These are phyloP conservation scores for Tuber brumale DNA, from an alignment of 495 filamentous ascomycete genomes.

Conservation along the genomic window DNA sequence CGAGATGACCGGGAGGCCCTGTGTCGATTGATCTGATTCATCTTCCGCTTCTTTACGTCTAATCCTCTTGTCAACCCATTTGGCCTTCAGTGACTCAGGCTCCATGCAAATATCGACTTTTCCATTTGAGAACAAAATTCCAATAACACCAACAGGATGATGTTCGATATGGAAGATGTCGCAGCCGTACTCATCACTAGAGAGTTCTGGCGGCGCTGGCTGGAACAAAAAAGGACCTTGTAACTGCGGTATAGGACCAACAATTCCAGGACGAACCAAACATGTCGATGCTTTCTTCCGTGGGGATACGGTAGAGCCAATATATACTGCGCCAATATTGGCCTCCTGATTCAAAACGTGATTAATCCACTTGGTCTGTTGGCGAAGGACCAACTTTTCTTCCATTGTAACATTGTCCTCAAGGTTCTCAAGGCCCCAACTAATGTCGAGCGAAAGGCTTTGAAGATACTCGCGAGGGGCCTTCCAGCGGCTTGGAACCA, in stretches of 20 bases:
- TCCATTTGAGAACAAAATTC: constrained; percentile 36
- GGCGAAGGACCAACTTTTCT: constrained; percentile 27
- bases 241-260: constrained; percentile 28
- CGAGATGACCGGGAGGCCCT: constrained; percentile 33
- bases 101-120: constrained; percentile 40
- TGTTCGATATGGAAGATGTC: constrained; percentile 41
- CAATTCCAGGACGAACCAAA: constrained; percentile 24
- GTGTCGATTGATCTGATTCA: neutral
- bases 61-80: constrained; percentile 32
- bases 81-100: constrained; percentile 31
- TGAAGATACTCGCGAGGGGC: constrained; percentile 36
- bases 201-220: constrained; percentile 34
- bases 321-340: constrained; percentile 12
- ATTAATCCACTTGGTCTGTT: constrained; percentile 42
- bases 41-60: constrained; percentile 7
- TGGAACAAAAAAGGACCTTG: constrained; percentile 41
- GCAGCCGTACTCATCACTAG: constrained; percentile 34
- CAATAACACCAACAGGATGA: constrained; percentile 32
- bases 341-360: constrained; percentile 36
- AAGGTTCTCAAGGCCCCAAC: constrained; percentile 31
- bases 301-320: constrained; percentile 13
- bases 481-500: constrained; percentile 41
- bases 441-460: constrained; percentile 37
- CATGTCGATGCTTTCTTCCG: constrained; percentile 27
- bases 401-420: constrained; percentile 25